A percentile compares a stretch with the other conserved stretches of the same genome.
Conservation (phyloP, 441 rosid species). For the Caryocar brasiliense region DNA sequence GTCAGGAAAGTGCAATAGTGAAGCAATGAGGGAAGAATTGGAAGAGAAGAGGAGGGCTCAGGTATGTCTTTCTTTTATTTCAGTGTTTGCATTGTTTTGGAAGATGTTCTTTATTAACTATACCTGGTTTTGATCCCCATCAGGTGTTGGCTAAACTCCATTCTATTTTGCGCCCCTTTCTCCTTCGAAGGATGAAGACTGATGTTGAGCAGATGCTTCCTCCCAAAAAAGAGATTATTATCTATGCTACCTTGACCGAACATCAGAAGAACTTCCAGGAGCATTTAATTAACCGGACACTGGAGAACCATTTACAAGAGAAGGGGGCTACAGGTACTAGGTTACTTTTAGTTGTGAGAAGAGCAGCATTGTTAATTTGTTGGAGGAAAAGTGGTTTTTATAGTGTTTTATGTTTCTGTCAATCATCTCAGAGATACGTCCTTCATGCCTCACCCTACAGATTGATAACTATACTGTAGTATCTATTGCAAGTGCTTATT, state of each 20-base stretch:
- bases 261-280: constrained; percentile 85
- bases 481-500: no score
- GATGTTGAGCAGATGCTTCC: constrained; percentile 93
- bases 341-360: constrained; percentile 2
- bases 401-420: no score
- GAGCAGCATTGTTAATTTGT: not conserved
- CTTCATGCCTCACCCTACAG: no score
- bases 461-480: no score
- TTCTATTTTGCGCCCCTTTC: constrained; percentile 88
- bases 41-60: constrained; percentile 84
- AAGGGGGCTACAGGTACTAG: constrained; percentile 33
- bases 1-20: constrained; percentile 52
- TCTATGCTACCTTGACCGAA: constrained; percentile 82
- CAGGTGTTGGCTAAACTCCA: constrained; percentile 94
- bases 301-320: constrained; percentile 54
- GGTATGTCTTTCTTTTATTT: constrained; percentile 23
- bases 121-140: constrained; percentile 8
- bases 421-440: no score
- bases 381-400: no score
- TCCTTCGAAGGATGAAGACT: constrained; percentile 86
- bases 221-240: constrained; percentile 79
- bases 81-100: not conserved
- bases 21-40: constrained; percentile 43
- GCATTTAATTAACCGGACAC: constrained; percentile 64
- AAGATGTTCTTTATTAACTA: not conserved